Conservation (phyloP, 768 basidiomycete genomes). For the Lactarius evosmus region DNA sequence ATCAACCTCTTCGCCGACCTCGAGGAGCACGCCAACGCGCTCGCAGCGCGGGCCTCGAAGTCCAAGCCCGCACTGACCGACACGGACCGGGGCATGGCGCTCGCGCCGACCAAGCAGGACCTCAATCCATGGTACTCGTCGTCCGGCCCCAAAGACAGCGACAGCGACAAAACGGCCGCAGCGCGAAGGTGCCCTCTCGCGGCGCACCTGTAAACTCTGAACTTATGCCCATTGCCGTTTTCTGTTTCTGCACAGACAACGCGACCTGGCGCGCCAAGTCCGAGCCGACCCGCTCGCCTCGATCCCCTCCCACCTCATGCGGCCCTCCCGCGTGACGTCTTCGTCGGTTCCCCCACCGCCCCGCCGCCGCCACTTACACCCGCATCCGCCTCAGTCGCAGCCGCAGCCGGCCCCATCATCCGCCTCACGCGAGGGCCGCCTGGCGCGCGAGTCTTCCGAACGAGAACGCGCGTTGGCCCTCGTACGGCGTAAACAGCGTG, state of each 20-base stretch:
- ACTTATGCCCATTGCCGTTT: not conserved
- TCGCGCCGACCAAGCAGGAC: slow-evolving; percentile 74
- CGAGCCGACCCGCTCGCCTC: slow-evolving; percentile 70
- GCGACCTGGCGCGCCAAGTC: slow-evolving; percentile 61
- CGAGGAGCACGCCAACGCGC: slow-evolving; percentile 54
- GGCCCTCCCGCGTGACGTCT: slow-evolving; percentile 32
- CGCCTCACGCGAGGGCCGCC: slow-evolving; percentile 46
- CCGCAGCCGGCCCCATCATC: slow-evolving; percentile 27
- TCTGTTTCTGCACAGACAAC: slow-evolving; percentile 42
- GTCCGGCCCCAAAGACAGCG: slow-evolving; percentile 20
- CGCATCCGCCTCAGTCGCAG: slow-evolving; percentile 3
- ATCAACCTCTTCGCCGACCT: slow-evolving; percentile 84
- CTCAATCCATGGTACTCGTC: slow-evolving; percentile 75
- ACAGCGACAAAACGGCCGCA: slow-evolving; percentile 29
- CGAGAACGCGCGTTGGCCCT: slow-evolving; percentile 72
- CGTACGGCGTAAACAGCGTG: slow-evolving; percentile 61
- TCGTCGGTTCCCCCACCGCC: not conserved
- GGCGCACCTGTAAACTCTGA: too few species aligned
- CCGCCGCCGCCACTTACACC: slow-evolving; percentile 19
- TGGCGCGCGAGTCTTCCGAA: slow-evolving; percentile 71
- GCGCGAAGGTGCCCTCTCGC: slow-evolving; percentile 33
- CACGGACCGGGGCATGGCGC: slow-evolving; percentile 66
- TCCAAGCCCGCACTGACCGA: slow-evolving; percentile 36
- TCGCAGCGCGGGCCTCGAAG: slow-evolving; percentile 48
- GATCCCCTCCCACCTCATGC: slow-evolving; percentile 62